Evolutionary conservation across 164 flowering plant genomes (phyloP).

Genomic region (Buxus sempervirens): DNA sequence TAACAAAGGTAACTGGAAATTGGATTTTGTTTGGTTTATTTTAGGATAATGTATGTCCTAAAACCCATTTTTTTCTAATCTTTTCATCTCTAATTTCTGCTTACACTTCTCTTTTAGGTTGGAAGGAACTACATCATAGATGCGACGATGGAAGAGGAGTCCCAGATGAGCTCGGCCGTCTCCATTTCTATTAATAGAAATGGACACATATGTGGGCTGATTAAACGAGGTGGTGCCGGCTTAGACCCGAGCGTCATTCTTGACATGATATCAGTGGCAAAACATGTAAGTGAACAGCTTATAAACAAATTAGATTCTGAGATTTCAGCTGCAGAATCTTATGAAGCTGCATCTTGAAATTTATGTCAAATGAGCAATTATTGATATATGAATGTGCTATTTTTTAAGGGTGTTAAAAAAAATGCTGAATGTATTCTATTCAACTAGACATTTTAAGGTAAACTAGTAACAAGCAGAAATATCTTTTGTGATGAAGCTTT

Average conservation of each 20-base stretch:
- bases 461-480: too few species aligned
- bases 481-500: too few species aligned
- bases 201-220: constrained; percentile 77
- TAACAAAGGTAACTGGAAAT: too few species aligned
- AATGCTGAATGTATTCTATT: too few species aligned
- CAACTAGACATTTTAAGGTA: too few species aligned
- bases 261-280: constrained; percentile 89
- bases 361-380: too few species aligned
- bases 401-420: too few species aligned
- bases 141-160: constrained; percentile 89
- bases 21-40: too few species aligned
- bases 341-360: constrained; percentile 40
- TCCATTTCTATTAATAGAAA: constrained; percentile 71
- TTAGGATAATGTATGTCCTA: too few species aligned
- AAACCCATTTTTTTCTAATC: not conserved
- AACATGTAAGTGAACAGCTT: constrained; percentile 68
- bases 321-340: constrained; percentile 82
- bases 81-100: too few species aligned
- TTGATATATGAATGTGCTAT: too few species aligned
- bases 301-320: constrained; percentile 75
- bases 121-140: constrained; percentile 90
- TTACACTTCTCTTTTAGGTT: constrained; percentile 35
- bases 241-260: constrained; percentile 85
- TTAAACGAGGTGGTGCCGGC: constrained; percentile 84
- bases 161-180: constrained; percentile 92